Percentiles rank a stretch among this genome's conserved stretches.
phyloP scores from a whole-genome alignment of 768 basidiomycete species.

The Mycena leptocephala region DNA sequence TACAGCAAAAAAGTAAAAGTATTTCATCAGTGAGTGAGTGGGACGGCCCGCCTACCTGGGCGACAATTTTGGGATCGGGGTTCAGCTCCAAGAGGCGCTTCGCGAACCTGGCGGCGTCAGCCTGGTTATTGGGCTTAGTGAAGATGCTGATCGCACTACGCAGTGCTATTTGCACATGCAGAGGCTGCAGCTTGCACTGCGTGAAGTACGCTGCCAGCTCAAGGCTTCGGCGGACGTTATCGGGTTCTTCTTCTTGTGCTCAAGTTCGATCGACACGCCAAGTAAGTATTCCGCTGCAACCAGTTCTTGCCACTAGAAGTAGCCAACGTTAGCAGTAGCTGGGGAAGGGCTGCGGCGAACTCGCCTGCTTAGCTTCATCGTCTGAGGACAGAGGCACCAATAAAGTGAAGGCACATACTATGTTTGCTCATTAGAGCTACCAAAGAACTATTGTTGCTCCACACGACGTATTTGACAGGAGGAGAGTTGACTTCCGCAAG shows the following conservation, averaged over 20 bases:
- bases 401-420: conserved; percentile 82
- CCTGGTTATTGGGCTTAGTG: conserved; percentile 93
- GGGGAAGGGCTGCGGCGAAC: conserved; percentile 41
- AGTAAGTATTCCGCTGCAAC: conserved; percentile 93
- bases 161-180: conserved; percentile 93
- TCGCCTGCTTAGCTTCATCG: conserved; percentile 90
- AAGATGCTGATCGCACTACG: conserved; percentile 93
- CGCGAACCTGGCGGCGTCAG: conserved; percentile 95
- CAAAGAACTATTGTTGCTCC: conserved; percentile 92
- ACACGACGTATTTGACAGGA: conserved; percentile 98
- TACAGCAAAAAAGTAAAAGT: conserved; percentile 55
- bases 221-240: conserved; percentile 86
- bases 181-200: conserved; percentile 91
- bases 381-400: conserved; percentile 88
- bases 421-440: conserved; percentile 98
- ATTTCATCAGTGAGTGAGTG: not conserved
- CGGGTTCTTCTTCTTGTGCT: conserved; percentile 92
- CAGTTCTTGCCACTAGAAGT: conserved; percentile 87
- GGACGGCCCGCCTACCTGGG: conserved; percentile 68
- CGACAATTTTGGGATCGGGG: conserved; percentile 89
- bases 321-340: conserved; percentile 25
- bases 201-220: conserved; percentile 99
- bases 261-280: conserved; percentile 93
- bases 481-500: conserved; percentile 96
- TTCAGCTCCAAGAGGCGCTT: conserved; percentile 90